Base-by-base conservation (phyloP, 2,329 filamentous ascomycete genomes). In the Periconia macrospinosa region DNA sequence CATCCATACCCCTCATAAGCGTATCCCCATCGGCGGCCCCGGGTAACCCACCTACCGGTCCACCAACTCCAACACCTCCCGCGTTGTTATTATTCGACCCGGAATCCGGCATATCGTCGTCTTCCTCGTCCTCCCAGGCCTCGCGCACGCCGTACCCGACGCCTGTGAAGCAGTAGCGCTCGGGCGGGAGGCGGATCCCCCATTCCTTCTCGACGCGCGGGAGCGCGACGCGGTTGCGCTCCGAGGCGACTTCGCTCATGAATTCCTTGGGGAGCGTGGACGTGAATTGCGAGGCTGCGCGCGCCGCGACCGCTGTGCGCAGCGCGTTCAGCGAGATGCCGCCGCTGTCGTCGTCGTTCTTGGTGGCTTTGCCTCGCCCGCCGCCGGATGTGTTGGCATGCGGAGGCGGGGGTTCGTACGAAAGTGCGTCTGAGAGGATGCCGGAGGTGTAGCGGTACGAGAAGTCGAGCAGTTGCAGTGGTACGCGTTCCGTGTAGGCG, bases 391-490 rank as follows among this genome's bases (percentile, higher is more conserved):
- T 27, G 3, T 56, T 35, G 0, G 58, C n/a, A 0, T 67, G 66
- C 1, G 67, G 69, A 0, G 60, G 17, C 0, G 69, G 68, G 1
- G 68, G 69, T 45, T 72, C 69, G 64, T 74, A 72, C 2, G 60
- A 58, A 1, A 73, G 56, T 6, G 71, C 87, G 75, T 92, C 89
- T 60, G 79, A 85, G 18, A 92, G 84, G 35, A 92, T 81, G 53
- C 84, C 82, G 1, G 85, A 86, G 10, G 88, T 90, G 79, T 92
- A 90, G 37, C 90, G 86, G 81, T 94, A 94, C 46, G 90, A 89
- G 69, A 93, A 93, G 61, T 94, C 90, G 71, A 94, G 86, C 46
- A 94, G 86, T 54, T 92, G 86, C 0, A 93, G 83, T 0, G 90
- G 90, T 1, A 94, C 90, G 66, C 90, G 89, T 72, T 89, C 85